Evolutionary conservation across 805 yeast genomes (phyloP), one percentile per base, ranked within the genome.

Genomic region (Saccharomyces jurei): DNA sequence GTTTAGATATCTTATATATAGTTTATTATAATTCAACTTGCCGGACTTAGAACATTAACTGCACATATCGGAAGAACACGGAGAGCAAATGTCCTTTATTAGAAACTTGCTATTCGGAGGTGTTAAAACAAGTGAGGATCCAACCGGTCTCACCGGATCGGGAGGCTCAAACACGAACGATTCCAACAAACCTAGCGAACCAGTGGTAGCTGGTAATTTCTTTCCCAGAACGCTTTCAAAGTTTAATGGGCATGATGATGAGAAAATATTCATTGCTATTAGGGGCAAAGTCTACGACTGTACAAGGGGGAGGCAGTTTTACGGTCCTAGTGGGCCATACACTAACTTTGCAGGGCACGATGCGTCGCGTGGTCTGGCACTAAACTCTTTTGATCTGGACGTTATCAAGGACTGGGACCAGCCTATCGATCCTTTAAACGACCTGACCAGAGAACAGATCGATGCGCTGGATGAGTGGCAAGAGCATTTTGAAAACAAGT

Each of bases 301-400:
- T 22, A 75, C 88, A 4, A 74, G 76, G 10, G 96, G 96, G 0
- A 81, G 91, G 59, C 80, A 81, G 49, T 91, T 92, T 67, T 92
- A 92, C 70, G 98, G 98, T 0, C 98, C 98, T 6, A 88, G 92
- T 30, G 97, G 97, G 0, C 96, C 97, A 0, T 92, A 92, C 71
- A 83, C 87, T 47, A 89, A 87, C 66, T 92, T 92, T 76, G 97
- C 97, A 0, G 98, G 98, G 1, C 86, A 88, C 61, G 98, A 92
- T 72, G 97, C 97, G 3, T 86, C 95, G 0, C 77, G 98, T 60
- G 98, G 97, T 0, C 78, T 92, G 54, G 97, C 97, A 0, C 74
- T 81, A 63, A 91, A 90, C 70, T 87, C 96, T 17, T 92, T 91
- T 71, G 97, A 90, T 51, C 60, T 75, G 25, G 80, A 75, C 52